Conservation (phyloP, 73 alveolate genomes). For the Symbiodinium natans region DNA sequence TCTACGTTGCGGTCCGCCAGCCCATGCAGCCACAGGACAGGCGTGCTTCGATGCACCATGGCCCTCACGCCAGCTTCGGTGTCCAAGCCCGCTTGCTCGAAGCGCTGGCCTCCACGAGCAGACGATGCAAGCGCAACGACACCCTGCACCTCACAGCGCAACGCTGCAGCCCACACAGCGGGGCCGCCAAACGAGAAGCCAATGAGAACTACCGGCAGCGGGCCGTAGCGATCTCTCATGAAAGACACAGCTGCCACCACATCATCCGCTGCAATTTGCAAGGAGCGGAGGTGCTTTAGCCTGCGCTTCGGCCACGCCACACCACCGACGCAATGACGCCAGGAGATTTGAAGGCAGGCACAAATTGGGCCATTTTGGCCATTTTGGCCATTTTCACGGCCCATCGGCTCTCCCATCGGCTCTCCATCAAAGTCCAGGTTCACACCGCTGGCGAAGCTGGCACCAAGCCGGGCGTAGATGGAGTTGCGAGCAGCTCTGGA, state of each 20-base stretch:
- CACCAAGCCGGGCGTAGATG: background rate
- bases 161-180: background rate
- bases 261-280: background rate
- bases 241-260: background rate
- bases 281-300: background rate
- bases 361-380: background rate
- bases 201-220: background rate
- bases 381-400: too few species aligned
- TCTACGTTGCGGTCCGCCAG: constrained; percentile 12
- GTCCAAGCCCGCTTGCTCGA: background rate
- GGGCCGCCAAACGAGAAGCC: constrained; percentile 15
- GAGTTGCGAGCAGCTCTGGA: background rate
- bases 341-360: background rate
- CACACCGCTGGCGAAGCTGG: background rate
- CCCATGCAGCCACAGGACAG: background rate
- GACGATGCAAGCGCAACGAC: background rate
- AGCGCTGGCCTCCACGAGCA: constrained; percentile 12
- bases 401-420: background rate
- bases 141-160: background rate
- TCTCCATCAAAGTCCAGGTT: background rate
- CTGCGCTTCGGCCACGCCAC: background rate
- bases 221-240: background rate
- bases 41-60: background rate
- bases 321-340: constrained; percentile 2
- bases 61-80: background rate